phyloP scores from a whole-genome alignment of 2,329 filamentous ascomycete species.

The Fonsecaea erecta region DNA sequence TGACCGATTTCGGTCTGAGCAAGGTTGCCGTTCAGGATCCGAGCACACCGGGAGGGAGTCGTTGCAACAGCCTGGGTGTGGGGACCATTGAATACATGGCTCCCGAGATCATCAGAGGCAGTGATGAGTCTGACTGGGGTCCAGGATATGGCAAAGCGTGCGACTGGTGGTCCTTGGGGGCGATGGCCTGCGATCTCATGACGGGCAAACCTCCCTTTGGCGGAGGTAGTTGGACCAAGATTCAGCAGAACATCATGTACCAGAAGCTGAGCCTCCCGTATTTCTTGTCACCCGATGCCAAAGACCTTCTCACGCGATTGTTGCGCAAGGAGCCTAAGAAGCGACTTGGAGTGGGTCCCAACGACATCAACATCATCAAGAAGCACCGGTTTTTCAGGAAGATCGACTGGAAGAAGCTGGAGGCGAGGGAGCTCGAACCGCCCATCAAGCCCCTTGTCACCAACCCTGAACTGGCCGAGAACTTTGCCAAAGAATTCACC shows the following conservation, averaged over 20 bases:
- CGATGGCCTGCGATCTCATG: conserved; percentile 87
- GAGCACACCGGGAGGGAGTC: conserved; percentile 57
- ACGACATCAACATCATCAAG: conserved; percentile 84
- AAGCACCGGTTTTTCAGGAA: conserved; percentile 95
- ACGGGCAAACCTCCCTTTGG: conserved; percentile 91
- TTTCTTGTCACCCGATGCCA: conserved; percentile 87
- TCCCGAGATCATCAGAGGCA: conserved; percentile 86
- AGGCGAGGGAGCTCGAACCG: conserved; percentile 78
- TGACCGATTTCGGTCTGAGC: conserved; percentile 95
- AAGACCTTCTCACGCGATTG: conserved; percentile 87
- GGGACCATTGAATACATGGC: conserved; percentile 99
- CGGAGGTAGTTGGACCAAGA: conserved; percentile 89
- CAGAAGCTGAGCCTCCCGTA: conserved; percentile 89
- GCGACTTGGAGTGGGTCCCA: conserved; percentile 85
- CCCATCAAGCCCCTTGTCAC: conserved; percentile 94
- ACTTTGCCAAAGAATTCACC: conserved; percentile 93
- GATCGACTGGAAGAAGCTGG: conserved; percentile 91
- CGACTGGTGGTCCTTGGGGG: conserved; percentile 98
- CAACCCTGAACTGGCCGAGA: conserved; percentile 93
- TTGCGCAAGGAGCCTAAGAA: conserved; percentile 91
- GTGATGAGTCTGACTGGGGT: conserved; percentile 53
- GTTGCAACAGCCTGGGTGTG: conserved; percentile 80
- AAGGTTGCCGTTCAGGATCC: conserved; percentile 83
- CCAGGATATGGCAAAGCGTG: conserved; percentile 81
- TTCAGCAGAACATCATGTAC: conserved; percentile 93